Evolutionary conservation across 2,329 filamentous ascomycete species (phyloP).

Genomic region (Colletotrichum eremochloae): DNA sequence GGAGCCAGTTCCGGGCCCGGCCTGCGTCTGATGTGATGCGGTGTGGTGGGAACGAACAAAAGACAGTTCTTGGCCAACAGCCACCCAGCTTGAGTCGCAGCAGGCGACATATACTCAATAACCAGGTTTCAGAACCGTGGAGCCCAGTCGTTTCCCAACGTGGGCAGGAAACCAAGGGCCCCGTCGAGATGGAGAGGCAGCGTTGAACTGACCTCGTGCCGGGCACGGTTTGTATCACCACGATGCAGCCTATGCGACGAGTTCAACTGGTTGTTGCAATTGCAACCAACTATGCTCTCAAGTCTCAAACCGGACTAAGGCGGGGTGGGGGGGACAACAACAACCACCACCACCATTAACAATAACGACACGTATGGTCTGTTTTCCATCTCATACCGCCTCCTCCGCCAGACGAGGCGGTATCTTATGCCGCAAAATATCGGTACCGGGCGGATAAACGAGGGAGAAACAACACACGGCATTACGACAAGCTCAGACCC

Average conservation of each 20-base stretch:
- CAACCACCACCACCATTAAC: background rate
- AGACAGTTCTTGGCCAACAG: background rate
- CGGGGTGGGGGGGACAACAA: background rate
- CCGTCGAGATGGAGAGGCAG: background rate
- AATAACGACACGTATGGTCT: background rate
- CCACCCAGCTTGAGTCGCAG: constrained; percentile 6
- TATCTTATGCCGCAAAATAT: background rate
- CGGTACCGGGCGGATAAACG: constrained; percentile 3
- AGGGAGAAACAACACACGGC: background rate
- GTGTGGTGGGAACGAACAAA: too few species aligned
- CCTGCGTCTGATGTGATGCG: background rate
- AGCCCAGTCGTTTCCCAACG: background rate
- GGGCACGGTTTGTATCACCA: background rate
- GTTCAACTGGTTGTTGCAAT: background rate
- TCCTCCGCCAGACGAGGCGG: background rate
- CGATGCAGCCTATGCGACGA: background rate
- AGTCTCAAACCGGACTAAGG: constrained; percentile 5
- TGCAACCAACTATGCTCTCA: background rate
- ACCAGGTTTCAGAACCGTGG: background rate
- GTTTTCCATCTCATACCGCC: background rate
- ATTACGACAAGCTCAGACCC: background rate
- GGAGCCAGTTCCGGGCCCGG: constrained; percentile 14
- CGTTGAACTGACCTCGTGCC: background rate
- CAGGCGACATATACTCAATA: background rate
- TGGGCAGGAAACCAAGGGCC: background rate